Percentiles rank a stretch among this genome's conserved stretches.
Conservation (phyloP, 495 filamentous ascomycete genomes). For the Penicillium silybi region DNA sequence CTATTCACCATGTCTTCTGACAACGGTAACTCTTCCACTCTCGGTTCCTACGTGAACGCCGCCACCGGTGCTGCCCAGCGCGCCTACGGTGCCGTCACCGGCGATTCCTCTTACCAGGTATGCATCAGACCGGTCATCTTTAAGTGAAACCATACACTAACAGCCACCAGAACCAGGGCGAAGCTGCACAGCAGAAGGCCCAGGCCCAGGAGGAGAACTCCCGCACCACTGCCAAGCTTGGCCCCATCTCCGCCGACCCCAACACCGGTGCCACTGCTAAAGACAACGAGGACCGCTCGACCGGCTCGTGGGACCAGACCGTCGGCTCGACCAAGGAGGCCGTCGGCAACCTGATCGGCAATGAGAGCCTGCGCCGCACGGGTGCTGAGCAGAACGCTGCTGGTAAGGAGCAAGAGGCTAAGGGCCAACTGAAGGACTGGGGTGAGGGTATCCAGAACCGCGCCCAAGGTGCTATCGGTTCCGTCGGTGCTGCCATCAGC, state of each 20-base stretch:
- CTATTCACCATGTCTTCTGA: slow-evolving; percentile 51
- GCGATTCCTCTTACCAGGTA: slow-evolving; percentile 66
- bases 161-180: slow-evolving; percentile 39
- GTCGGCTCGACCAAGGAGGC: slow-evolving; percentile 80
- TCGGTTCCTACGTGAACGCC: slow-evolving; percentile 78
- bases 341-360: slow-evolving; percentile 70
- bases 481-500: slow-evolving; percentile 62
- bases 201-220: slow-evolving; percentile 63
- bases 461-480: slow-evolving; percentile 65
- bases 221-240: slow-evolving; percentile 62
- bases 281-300: slow-evolving; percentile 67
- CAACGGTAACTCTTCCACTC: slow-evolving; percentile 61
- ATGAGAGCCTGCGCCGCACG: slow-evolving; percentile 65
- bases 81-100: slow-evolving; percentile 68
- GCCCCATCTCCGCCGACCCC: slow-evolving; percentile 59
- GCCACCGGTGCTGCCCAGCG: slow-evolving; percentile 70
- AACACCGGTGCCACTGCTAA: slow-evolving; percentile 65
- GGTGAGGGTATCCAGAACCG: slow-evolving; percentile 69
- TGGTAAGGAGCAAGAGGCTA: slow-evolving; percentile 78
- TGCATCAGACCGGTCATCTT: background rate
- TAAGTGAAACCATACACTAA: slow-evolving; percentile 8
- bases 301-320: slow-evolving; percentile 82
- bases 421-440: slow-evolving; percentile 76
- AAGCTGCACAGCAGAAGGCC: slow-evolving; percentile 57
- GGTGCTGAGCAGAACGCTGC: slow-evolving; percentile 75